These are phyloP conservation scores for Effrenium voratum DNA, from an alignment of 73 alveolate genomes.

Conservation along the genomic window DNA sequence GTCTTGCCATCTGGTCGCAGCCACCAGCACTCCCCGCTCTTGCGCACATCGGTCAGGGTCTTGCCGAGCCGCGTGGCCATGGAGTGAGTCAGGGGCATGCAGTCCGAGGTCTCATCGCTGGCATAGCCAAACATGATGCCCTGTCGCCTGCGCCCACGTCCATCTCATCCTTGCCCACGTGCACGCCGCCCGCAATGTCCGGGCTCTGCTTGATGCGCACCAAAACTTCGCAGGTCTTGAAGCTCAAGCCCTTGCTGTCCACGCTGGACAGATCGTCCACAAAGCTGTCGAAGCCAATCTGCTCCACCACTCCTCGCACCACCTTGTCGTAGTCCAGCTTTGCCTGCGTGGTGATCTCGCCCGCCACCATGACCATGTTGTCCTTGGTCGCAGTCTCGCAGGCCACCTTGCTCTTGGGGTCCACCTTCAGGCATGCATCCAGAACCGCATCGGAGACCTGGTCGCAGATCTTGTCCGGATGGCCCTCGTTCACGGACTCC, in stretches of 20 bases:
- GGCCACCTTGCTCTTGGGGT: slow-evolving; percentile 98
- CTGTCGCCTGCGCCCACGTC: slow-evolving; percentile 98
- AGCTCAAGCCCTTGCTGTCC: slow-evolving; percentile 98
- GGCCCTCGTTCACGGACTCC: slow-evolving; percentile 99
- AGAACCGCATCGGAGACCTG: slow-evolving; percentile 98
- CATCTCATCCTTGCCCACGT: slow-evolving; percentile 96
- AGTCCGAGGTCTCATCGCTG: slow-evolving; percentile 98
- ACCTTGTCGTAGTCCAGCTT: slow-evolving; percentile 97
- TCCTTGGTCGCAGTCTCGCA: slow-evolving; percentile 98
- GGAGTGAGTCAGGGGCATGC: slow-evolving; percentile 99
- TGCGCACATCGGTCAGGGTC: slow-evolving; percentile 98
- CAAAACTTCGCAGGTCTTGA: slow-evolving; percentile 97
- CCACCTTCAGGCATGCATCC: slow-evolving; percentile 98
- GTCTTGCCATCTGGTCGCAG: slow-evolving; percentile 99
- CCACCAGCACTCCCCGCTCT: slow-evolving; percentile 96
- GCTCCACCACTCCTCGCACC: slow-evolving; percentile 96
- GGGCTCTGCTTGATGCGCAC: slow-evolving; percentile 97
- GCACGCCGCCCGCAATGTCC: slow-evolving; percentile 98
- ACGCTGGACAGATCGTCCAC: slow-evolving; percentile 82
- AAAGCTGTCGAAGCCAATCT: slow-evolving; percentile 98
- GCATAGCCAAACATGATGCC: slow-evolving; percentile 99
- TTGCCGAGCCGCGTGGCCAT: slow-evolving; percentile 97
- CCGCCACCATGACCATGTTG: slow-evolving; percentile 98
- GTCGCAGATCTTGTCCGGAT: slow-evolving; percentile 99
- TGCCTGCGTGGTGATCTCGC: slow-evolving; percentile 98